A percentile compares a stretch with the other conserved stretches of the same genome.
These are phyloP conservation scores for Babesia gibsoni DNA, from an alignment of 169 alveolate species.

Conservation along the genomic window DNA sequence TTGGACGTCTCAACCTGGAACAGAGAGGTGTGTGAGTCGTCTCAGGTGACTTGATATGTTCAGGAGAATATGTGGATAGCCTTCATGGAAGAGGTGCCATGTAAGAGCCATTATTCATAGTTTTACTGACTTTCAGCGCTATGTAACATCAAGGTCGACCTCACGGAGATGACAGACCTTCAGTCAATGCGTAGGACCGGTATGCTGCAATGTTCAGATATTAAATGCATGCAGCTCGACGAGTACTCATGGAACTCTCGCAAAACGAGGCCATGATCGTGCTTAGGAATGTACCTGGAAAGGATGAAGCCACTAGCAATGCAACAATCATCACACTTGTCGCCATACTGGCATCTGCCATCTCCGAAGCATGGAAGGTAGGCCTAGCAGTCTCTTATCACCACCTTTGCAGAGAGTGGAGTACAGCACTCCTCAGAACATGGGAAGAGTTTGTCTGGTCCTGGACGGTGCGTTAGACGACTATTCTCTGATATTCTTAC, in stretches of 20 bases:
- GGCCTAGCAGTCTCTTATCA: neutral
- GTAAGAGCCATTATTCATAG: conserved; percentile 47
- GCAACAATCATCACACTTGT: conserved; percentile 80
- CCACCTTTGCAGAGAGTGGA: conserved; percentile 69
- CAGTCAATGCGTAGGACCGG: conserved; percentile 55
- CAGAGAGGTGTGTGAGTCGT: conserved; percentile 70
- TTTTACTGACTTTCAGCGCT: conserved; percentile 24
- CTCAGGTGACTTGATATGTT: neutral
- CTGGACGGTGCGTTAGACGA: conserved; percentile 66
- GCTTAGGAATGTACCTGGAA: conserved; percentile 83
- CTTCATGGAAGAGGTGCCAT: conserved; percentile 77
- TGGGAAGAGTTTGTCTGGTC: conserved; percentile 80
- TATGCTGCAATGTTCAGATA: neutral
- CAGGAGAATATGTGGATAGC: conserved; percentile 86
- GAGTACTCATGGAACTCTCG: conserved; percentile 73
- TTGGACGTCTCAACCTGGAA: conserved; percentile 84
- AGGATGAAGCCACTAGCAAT: conserved; percentile 79
- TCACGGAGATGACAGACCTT: conserved; percentile 42
- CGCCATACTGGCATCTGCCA: conserved; percentile 82
- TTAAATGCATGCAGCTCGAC: conserved; percentile 58
- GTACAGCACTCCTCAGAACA: conserved; percentile 71
- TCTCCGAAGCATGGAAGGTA: conserved; percentile 84
- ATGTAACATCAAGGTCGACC: conserved; percentile 41
- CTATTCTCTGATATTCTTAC: conserved; percentile 2
- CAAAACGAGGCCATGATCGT: conserved; percentile 75